Percentiles rank a stretch among this genome's conserved stretches.
Evolutionary conservation across 768 basidiomycete species (phyloP).

Genomic region (Clitopilus hobsonii): DNA sequence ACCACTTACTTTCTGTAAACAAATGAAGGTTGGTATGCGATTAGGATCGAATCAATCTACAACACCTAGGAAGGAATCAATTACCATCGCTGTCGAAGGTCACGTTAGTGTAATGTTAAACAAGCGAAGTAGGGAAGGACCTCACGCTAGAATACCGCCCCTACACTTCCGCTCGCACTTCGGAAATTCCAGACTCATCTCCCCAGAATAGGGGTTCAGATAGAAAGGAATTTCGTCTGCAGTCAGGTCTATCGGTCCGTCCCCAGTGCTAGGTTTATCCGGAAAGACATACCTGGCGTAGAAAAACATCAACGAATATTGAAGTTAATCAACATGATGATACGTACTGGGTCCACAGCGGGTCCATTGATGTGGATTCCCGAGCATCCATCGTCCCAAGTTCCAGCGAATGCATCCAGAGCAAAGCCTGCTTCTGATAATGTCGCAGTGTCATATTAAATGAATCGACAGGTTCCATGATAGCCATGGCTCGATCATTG

Average conservation of each 20-base stretch:
- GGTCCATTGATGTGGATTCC: conserved; percentile 76
- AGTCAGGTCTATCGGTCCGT: conserved; percentile 71
- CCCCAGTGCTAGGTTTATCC: conserved; percentile 42
- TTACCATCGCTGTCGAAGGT: background rate
- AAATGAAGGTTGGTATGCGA: background rate
- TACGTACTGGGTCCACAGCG: conserved; percentile 87
- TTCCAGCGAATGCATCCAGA: conserved; percentile 93
- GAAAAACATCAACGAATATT: conserved; percentile 2
- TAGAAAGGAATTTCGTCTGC: conserved; percentile 78
- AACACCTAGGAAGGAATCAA: background rate
- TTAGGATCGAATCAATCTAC: background rate
- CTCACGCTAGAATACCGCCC: conserved; percentile 91
- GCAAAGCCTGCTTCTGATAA: conserved; percentile 92
- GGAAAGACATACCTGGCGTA: conserved; percentile 68
- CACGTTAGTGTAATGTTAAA: conserved; percentile 5
- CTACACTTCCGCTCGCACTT: conserved; percentile 69
- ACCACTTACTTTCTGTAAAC: conserved; percentile 15
- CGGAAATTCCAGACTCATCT: conserved; percentile 82
- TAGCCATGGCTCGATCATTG: conserved; percentile 69
- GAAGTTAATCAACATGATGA: background rate
- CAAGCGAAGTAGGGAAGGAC: conserved; percentile 9
- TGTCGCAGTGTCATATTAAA: conserved; percentile 74
- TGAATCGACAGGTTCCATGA: conserved; percentile 76
- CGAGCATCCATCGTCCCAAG: conserved; percentile 66
- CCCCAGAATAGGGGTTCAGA: conserved; percentile 89